A percentile compares a stretch with the other conserved stretches of the same genome.
Evolutionary conservation across 2,329 filamentous ascomycete species (phyloP).

Genomic region (Rhexocercosporidium sp.): DNA sequence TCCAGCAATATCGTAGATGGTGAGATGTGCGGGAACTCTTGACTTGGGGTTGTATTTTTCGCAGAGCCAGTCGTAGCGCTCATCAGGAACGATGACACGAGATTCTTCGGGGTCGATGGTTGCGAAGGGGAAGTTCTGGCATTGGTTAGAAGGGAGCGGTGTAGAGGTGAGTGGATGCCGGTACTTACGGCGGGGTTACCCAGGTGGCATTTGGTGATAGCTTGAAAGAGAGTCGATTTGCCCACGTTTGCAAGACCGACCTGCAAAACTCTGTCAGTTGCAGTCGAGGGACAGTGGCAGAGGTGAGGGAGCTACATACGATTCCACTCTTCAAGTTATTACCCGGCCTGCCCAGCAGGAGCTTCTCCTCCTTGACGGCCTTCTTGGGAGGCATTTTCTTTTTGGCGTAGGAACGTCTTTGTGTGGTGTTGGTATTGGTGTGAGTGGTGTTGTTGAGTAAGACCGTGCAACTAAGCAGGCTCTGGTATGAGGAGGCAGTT

Average conservation of each 20-base stretch:
- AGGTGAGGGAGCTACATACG: constrained; percentile 60
- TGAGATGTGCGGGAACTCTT: constrained; percentile 93
- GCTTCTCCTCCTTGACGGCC: constrained; percentile 87
- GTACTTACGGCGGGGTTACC: constrained; percentile 90
- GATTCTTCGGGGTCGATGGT: constrained; percentile 99
- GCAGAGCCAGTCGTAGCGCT: constrained; percentile 93
- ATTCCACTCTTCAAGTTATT: constrained; percentile 99
- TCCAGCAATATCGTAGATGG: constrained; percentile 98
- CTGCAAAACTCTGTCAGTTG: constrained; percentile 51
- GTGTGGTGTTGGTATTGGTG: constrained; percentile 3
- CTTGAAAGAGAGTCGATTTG: constrained; percentile 99
- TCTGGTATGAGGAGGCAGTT: constrained; percentile 46
- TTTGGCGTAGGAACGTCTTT: constrained; percentile 59
- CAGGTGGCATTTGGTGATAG: constrained; percentile 95
- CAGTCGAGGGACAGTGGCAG: not conserved
- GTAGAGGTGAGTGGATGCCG: constrained; percentile 39
- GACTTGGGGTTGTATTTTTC: constrained; percentile 99
- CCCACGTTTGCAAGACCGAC: constrained; percentile 98
- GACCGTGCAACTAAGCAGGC: constrained; percentile 45
- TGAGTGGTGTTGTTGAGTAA: constrained; percentile 54
- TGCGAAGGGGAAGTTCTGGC: constrained; percentile 94
- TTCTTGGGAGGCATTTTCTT: constrained; percentile 93
- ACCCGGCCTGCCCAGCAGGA: constrained; percentile 91
- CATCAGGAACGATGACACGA: constrained; percentile 94
- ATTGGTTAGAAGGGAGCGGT: constrained; percentile 26